Percentiles rank a stretch among this genome's conserved stretches.
Conservation (phyloP, 2,329 filamentous ascomycete species). For the Tolypocladium amazonense region DNA sequence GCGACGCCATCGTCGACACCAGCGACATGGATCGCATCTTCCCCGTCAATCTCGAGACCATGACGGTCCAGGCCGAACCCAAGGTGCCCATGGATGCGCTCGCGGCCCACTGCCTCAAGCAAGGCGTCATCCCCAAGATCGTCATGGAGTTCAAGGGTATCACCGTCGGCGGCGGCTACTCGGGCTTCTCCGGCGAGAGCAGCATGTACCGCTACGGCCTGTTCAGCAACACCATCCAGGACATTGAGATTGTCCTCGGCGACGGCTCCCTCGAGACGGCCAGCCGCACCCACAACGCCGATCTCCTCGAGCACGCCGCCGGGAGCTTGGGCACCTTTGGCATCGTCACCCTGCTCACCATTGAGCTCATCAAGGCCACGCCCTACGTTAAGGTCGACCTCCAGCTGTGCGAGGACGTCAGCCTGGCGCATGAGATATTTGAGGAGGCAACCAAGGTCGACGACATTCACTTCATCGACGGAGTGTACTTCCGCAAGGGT, state of each 20-base stretch:
- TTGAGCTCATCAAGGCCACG: constrained; percentile 37
- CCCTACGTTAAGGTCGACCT: constrained; percentile 40
- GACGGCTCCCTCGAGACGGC: constrained; percentile 38
- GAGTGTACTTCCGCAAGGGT: constrained; percentile 37
- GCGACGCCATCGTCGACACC: constrained; percentile 39
- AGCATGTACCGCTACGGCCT: constrained; percentile 46
- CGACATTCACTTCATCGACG: constrained; percentile 43
- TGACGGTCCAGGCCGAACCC: constrained; percentile 43
- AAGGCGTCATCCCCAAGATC: constrained; percentile 42
- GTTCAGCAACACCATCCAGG: constrained; percentile 41
- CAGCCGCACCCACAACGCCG: constrained; percentile 31
- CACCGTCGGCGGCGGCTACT: constrained; percentile 46
- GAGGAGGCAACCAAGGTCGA: constrained; percentile 16
- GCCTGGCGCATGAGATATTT: constrained; percentile 23
- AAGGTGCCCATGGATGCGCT: constrained; percentile 49
- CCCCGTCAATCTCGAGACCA: constrained; percentile 32
- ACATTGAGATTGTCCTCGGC: constrained; percentile 43
- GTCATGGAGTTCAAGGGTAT: constrained; percentile 52
- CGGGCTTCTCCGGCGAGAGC: constrained; percentile 45
- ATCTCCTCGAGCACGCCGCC: constrained; percentile 42
- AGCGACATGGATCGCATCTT: constrained; percentile 42
- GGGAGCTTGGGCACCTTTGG: constrained; percentile 44
- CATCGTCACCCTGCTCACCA: constrained; percentile 43
- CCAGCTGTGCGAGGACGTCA: constrained; percentile 21
- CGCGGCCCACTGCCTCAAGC: constrained; percentile 36